A percentile compares a stretch with the other conserved stretches of the same genome.
Evolutionary conservation across 768 basidiomycete genomes (phyloP).

Genomic region (Leccinum sublutescens): DNA sequence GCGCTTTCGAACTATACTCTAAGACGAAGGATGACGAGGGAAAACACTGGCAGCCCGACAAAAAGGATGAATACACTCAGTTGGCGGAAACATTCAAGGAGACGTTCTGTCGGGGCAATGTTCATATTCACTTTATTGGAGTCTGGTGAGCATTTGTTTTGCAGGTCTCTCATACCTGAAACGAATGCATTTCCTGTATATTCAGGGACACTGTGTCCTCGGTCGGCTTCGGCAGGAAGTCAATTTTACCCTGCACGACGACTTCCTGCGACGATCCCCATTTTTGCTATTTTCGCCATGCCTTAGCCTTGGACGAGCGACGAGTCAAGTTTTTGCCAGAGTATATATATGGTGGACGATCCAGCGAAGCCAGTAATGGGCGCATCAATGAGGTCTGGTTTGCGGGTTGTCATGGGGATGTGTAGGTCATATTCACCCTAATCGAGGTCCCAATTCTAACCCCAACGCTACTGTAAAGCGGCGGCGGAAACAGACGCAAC

Average conservation of each 20-base stretch:
- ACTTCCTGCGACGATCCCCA: constrained; percentile 22
- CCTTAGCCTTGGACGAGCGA: constrained; percentile 45
- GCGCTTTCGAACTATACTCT: constrained; percentile 40
- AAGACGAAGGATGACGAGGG: constrained; percentile 20
- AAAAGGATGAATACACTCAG: constrained; percentile 12
- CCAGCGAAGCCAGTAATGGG: constrained; percentile 9
- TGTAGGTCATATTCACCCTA: constrained; percentile 25
- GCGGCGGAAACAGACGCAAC: constrained; percentile 28
- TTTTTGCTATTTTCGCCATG: constrained; percentile 45
- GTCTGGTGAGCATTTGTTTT: constrained; percentile 35
- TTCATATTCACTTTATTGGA: constrained; percentile 44
- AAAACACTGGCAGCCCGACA: constrained; percentile 1
- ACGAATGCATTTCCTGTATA: not conserved
- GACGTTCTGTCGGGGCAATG: constrained; percentile 35
- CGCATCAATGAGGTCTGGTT: constrained; percentile 45
- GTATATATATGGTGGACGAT: constrained; percentile 32
- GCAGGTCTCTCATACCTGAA: no score
- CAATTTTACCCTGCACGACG: constrained; percentile 36
- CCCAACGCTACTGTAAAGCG: constrained; percentile 11
- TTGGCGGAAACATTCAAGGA: constrained; percentile 31
- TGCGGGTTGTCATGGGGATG: constrained; percentile 38
- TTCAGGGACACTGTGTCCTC: constrained; percentile 49
- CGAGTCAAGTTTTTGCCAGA: constrained; percentile 49
- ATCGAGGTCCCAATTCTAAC: not conserved
- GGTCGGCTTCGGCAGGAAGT: constrained; percentile 35